Evolutionary conservation across 2,329 filamentous ascomycete species (phyloP), one percentile per base, ranked within the genome.

Genomic region (Colletotrichum incanum): DNA sequence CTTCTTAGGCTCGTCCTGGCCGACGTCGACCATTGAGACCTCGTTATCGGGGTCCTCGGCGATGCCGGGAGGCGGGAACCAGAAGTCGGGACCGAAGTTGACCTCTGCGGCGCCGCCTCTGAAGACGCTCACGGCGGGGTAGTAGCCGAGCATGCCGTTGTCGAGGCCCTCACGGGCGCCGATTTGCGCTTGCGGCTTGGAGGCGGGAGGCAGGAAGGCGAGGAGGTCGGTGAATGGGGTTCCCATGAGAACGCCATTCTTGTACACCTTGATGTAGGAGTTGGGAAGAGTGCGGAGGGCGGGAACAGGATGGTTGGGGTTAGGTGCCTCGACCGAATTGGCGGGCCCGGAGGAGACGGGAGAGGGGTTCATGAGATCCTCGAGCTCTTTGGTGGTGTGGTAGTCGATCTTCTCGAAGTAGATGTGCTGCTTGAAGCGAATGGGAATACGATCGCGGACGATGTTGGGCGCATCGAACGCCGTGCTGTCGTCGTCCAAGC

Each of bases 391-490:
- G 14, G 93, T 93, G 0, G 94, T 87, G 76, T 96, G 93, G 80
- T 97, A 97, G 79, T 97, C 95, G 75, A 95, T 93, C 79, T 94
- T 93, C 82, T 98, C 96, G 81, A 98, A 98, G 84, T 97, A 98
- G 65, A 95, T 93, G 80, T 97, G 94, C 52, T 93, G 91, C 82
- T 98, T 98, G 86, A 97, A 97, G 12, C 95, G 92, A 75, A 98
- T 97, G 1, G 96, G 95, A 55, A 98, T 94, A 60, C 96, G 93
- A 81, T 99, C 97, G 74, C 97, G 94, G 72, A 99, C 94, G 74
- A 98, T 93, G 80, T 98, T 96, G 20, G 90, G 84, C 0, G 89
- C 89, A 73, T 90, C 87, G n/a, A 88, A 86, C 0, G 88, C 86
- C 3, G 85, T 80, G 23, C 85, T 82, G 12, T 85, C 82, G 5